Conservation (phyloP, 1,284 basidiomycete species). For the Melanopsichium pennsylvanicum region DNA sequence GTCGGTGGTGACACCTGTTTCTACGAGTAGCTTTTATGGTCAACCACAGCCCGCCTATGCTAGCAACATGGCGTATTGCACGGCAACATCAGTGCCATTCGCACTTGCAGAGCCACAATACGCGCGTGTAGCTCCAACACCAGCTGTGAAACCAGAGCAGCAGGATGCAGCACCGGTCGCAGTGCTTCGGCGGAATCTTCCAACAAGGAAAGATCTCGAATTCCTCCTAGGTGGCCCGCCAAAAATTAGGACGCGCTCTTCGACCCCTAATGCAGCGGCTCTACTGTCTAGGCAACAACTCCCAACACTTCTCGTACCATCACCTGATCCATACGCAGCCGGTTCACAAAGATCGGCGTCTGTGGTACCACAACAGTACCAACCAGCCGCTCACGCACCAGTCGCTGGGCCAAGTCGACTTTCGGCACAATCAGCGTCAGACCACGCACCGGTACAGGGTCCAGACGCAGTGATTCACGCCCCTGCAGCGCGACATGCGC, state of each 20-base stretch:
- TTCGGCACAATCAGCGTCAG: not conserved
- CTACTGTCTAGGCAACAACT: not conserved
- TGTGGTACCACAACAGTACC: not conserved
- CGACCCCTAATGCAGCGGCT: not conserved
- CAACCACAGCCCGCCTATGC: slow-evolving; percentile 8
- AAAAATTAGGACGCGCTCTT: slow-evolving; percentile 2
- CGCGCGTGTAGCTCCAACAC: not conserved
- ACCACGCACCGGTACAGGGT: too few species aligned
- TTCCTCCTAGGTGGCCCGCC: slow-evolving; percentile 23
- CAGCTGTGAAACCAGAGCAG: not conserved
- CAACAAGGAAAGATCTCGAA: slow-evolving; percentile 21
- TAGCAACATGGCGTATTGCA: not conserved
- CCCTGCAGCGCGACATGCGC: too few species aligned
- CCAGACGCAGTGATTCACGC: too few species aligned
- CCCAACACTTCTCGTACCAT: too few species aligned
- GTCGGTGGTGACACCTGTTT: not conserved
- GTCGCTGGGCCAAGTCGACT: slow-evolving; percentile 6
- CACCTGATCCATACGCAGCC: not conserved
- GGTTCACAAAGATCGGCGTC: not conserved
- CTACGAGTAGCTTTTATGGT: slow-evolving; percentile 11
- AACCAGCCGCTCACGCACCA: not conserved
- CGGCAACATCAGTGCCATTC: not conserved
- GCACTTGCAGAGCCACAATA: not conserved
- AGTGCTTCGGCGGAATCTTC: slow-evolving; percentile 9
- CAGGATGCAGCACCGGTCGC: not conserved